These are phyloP conservation scores for Metarhizium guizhouense DNA, from an alignment of 2,329 filamentous ascomycete genomes.

Conservation along the genomic window DNA sequence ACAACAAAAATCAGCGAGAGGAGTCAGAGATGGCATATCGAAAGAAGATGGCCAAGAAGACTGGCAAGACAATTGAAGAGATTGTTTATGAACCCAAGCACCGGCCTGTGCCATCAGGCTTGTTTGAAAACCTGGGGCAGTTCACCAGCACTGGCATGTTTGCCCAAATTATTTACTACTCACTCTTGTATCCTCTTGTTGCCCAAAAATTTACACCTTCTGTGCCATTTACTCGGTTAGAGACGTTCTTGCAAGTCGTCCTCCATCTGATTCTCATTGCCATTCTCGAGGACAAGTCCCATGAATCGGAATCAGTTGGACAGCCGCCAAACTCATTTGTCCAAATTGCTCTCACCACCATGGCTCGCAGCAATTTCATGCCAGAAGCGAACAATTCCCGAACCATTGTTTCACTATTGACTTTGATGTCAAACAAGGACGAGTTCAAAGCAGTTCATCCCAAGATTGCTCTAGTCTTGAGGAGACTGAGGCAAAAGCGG, in stretches of 20 bases:
- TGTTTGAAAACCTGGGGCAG: conserved; percentile 65
- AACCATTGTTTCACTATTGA: conserved; percentile 56
- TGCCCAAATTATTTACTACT: conserved; percentile 82
- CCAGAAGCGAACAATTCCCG: conserved; percentile 45
- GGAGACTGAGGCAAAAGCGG: conserved; percentile 74
- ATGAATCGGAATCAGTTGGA: conserved; percentile 40
- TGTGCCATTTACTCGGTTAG: conserved; percentile 73
- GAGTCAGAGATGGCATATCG: conserved; percentile 88
- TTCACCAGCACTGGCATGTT: conserved; percentile 85
- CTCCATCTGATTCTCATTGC: conserved; percentile 82
- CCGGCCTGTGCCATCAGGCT: conserved; percentile 63
- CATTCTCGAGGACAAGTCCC: conserved; percentile 67
- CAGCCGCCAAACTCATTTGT: conserved; percentile 58
- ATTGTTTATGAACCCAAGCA: conserved; percentile 88
- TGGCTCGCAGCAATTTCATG: conserved; percentile 53
- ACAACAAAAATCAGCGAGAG: conserved; percentile 93
- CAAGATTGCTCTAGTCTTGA: conserved; percentile 76
- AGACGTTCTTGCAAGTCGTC: conserved; percentile 86
- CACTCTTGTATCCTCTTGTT: conserved; percentile 70
- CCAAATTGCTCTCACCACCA: conserved; percentile 56
- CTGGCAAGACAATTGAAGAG: conserved; percentile 69
- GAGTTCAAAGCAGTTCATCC: conserved; percentile 76
- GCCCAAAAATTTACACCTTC: conserved; percentile 59
- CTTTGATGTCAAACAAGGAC: conserved; percentile 55
- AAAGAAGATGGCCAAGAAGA: conserved; percentile 78